Evolutionary conservation across 768 basidiomycete genomes (phyloP).

Genomic region (Boletus insuetus): DNA sequence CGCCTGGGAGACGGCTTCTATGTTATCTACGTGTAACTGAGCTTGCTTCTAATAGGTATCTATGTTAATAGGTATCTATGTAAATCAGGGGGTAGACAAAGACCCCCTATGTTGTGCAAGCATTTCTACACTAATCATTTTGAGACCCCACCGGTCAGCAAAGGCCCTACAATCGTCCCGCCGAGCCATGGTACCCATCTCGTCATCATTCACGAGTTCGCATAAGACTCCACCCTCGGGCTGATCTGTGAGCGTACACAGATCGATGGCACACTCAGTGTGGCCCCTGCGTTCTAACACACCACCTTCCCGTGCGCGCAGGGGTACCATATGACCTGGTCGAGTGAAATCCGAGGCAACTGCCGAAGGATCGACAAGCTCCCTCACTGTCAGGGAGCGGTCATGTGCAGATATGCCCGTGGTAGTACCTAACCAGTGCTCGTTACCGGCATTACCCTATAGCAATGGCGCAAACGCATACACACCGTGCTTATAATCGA

Average conservation of each 20-base stretch:
- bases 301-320: conserved; percentile 84
- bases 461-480: background rate
- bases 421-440: conserved; percentile 60
- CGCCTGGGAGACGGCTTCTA: too few species aligned
- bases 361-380: conserved; percentile 63
- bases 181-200: conserved; percentile 87
- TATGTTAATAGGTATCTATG: background rate
- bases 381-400: conserved; percentile 81
- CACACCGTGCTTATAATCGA: conserved; percentile 86
- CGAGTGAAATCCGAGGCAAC: conserved; percentile 74
- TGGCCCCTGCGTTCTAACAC: conserved; percentile 87
- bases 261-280: conserved; percentile 87
- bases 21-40: too few species aligned
- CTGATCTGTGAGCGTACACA: conserved; percentile 72
- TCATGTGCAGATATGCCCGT: conserved; percentile 98
- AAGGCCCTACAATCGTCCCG: conserved; percentile 91
- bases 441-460: background rate
- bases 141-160: conserved; percentile 85
- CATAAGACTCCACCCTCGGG: conserved; percentile 77
- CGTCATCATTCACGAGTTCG: conserved; percentile 93
- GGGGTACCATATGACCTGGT: conserved; percentile 94
- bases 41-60: too few species aligned
- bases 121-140: conserved; percentile 94
- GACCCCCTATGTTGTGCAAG: conserved; percentile 44
- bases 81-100: background rate